Evolutionary conservation across 140 eudicot genomes (phyloP).

Genomic region (Bidens hawaiensis): DNA sequence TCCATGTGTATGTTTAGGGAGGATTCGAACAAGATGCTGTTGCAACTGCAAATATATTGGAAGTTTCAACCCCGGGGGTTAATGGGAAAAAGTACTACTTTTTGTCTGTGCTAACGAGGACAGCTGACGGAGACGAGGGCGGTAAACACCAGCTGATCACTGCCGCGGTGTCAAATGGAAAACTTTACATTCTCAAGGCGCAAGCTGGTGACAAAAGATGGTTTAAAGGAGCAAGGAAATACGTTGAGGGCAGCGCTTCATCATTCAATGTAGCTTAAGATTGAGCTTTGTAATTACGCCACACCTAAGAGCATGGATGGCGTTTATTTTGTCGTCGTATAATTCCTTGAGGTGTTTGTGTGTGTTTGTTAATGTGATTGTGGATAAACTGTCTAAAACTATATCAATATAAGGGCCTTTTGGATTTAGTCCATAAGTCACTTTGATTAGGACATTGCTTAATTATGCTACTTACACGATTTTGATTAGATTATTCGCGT

Average conservation of each 20-base stretch:
- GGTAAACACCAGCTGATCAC: constrained; percentile 89
- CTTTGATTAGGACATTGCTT: background rate
- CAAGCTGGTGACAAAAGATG: constrained; percentile 99
- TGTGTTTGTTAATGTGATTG: constrained; percentile 27
- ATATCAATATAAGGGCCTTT: constrained; percentile 30
- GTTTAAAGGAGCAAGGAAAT: constrained; percentile 95
- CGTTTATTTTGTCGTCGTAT: constrained; percentile 10
- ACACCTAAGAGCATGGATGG: constrained; percentile 31
- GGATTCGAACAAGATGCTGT: constrained; percentile 84
- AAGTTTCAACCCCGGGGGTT: constrained; percentile 54
- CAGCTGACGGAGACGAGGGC: constrained; percentile 97
- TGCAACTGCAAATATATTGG: constrained; percentile 93
- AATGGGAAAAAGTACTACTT: constrained; percentile 67
- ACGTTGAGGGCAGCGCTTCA: constrained; percentile 64
- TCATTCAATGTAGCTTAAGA: constrained; percentile 79
- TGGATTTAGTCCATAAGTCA: constrained; percentile 12
- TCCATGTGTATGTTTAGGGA: constrained; percentile 45
- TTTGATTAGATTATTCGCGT: too few species aligned
- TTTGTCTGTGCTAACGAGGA: constrained; percentile 76
- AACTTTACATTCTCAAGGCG: constrained; percentile 93
- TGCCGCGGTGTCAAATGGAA: constrained; percentile 75
- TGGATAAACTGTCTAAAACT: constrained; percentile 32
- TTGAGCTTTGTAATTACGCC: constrained; percentile 34
- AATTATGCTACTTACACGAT: background rate
- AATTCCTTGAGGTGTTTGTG: constrained; percentile 14